Conservation (phyloP, 495 filamentous ascomycete species). For the Penicillium salamii region DNA sequence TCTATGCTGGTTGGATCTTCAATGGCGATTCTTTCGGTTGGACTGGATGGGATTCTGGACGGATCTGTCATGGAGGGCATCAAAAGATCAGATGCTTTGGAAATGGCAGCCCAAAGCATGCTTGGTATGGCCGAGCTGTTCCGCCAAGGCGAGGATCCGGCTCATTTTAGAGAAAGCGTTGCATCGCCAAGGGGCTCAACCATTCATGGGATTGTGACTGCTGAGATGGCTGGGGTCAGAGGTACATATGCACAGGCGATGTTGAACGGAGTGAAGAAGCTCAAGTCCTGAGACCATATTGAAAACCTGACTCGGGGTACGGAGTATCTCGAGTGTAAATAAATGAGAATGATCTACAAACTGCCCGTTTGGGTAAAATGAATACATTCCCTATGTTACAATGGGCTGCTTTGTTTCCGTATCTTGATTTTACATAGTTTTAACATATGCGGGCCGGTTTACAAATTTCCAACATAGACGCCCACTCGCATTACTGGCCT, state of each 20-base stretch:
- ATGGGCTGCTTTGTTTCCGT: too few species aligned
- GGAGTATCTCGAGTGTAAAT: too few species aligned
- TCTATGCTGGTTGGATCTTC: conserved; percentile 21
- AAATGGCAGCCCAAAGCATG: conserved; percentile 22
- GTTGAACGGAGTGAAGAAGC: not conserved
- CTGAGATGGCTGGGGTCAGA: conserved; percentile 19
- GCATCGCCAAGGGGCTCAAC: conserved; percentile 24
- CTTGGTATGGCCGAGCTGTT: conserved; percentile 22
- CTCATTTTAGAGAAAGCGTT: conserved; percentile 18
- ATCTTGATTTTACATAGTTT: too few species aligned
- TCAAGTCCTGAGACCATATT: not conserved
- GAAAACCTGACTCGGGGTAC: too few species aligned
- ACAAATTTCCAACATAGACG: too few species aligned
- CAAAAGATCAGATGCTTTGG: conserved; percentile 18
- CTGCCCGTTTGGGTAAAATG: too few species aligned
- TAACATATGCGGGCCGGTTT: too few species aligned
- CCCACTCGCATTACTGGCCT: conserved; percentile 1
- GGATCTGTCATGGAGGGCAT: conserved; percentile 26
- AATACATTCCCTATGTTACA: too few species aligned
- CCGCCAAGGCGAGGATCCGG: conserved; percentile 17
- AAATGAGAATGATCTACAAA: too few species aligned
- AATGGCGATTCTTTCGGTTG: conserved; percentile 19
- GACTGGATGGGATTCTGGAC: conserved; percentile 27
- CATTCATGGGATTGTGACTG: conserved; percentile 15
- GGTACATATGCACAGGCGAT: not conserved